Base-by-base conservation (phyloP, 2,329 filamentous ascomycete genomes). In the Graphilbum fragrans region DNA sequence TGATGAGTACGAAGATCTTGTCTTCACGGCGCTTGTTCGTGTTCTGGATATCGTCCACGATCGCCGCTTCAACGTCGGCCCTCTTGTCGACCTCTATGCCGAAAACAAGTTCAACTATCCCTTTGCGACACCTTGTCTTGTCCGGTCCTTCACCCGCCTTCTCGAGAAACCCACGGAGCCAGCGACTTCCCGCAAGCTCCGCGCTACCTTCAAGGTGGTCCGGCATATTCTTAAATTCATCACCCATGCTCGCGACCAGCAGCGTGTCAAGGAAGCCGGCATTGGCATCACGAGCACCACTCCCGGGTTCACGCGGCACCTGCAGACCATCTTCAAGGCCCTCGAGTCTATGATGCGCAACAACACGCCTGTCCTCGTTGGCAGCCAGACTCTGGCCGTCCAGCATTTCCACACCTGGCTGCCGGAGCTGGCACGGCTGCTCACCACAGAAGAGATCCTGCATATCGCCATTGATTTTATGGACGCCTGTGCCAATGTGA, bases 321-420 rank as follows among this genome's bases (percentile, higher is more conserved):
- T 96, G 43, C 80, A 86, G 47, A 79, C 74, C 27, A 86, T 96
- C 31, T 96, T 96, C 66, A 88, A 87, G 56, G 83, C 86, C 1
- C 69, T 98, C 20, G 87, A 96, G 60, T 70, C 74, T 16, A 75
- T 98, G 62, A 95, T 98, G 86, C 78, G 80, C 45, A 94, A 86
- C 57, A 70, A 79, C 2, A 83, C 86, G 3, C 84, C 92, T 0
- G 80, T 88, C 17, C 66, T 96, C 20, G 84, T 96, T 14, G 92
- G 92, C 27, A 96, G 85, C 48, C 94, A 98, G 62, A 96, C 92
- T 0, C 67, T 98, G 38, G 80, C 93, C 3, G 87, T 96, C 12
- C 92, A 98, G 59, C 86, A 96, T 58, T 94, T 96, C 58, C 90
- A 96, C 56, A 84, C 85, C 0, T 98, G 92, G 92, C 67, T 98